Conservation (phyloP, 2,329 filamentous ascomycete species). For the Knoxdaviesia capensis region DNA sequence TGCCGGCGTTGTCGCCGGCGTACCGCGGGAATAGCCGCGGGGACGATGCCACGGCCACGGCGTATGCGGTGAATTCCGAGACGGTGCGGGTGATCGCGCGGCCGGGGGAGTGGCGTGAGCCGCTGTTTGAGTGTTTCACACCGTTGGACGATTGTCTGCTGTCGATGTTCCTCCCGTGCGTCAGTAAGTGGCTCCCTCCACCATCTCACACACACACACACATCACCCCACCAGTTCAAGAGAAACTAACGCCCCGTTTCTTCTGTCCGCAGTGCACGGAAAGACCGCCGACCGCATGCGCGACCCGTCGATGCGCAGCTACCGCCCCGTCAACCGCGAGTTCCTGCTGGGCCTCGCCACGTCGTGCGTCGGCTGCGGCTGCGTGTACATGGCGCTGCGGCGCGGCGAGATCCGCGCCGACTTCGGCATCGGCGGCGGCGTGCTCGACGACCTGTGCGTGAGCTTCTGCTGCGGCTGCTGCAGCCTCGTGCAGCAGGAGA, state of each 20-base stretch:
- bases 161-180: constrained; percentile 23
- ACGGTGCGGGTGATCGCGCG: too few species aligned
- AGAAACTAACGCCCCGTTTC: not conserved
- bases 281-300: too few species aligned
- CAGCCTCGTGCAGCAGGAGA: constrained; percentile 23
- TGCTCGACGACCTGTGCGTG: constrained; percentile 18
- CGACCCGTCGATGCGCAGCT: not conserved
- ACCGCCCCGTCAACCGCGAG: constrained; percentile 7
- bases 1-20: too few species aligned
- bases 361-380: constrained; percentile 18
- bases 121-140: constrained; percentile 23
- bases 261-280: too few species aligned
- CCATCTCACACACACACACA: not conserved
- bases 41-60: too few species aligned
- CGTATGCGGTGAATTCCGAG: too few species aligned
- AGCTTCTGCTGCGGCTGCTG: constrained; percentile 26
- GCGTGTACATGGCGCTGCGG: constrained; percentile 23
- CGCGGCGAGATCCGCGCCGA: constrained; percentile 22
- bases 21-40: too few species aligned
- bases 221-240: not conserved
- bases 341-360: constrained; percentile 23
- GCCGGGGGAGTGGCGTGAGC: too few species aligned
- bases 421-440: constrained; percentile 23
- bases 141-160: constrained; percentile 23
- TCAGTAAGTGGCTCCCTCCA: constrained; percentile 16